Percentiles rank a stretch among this genome's conserved stretches.
phyloP scores from a whole-genome alignment of 192 early-diverging fungal species.

The Borealophlyctis nickersoniae region DNA sequence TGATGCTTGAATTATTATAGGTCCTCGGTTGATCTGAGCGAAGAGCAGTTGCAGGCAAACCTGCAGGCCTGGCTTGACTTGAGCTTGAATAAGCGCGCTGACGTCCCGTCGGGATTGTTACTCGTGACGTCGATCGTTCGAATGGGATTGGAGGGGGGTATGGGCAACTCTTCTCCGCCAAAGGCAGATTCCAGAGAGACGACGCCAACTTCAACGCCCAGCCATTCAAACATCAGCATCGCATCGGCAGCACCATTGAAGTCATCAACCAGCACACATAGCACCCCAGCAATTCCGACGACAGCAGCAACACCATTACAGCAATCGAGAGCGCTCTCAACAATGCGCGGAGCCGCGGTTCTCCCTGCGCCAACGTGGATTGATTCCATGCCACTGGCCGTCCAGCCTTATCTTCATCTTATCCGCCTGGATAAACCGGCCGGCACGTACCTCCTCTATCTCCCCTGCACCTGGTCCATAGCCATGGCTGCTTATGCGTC shows the following conservation, averaged over 20 bases:
- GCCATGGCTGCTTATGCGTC: conserved; percentile 34
- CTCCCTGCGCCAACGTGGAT: conserved; percentile 21
- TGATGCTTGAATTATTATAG: not conserved
- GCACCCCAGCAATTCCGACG: too few relatives aligned
- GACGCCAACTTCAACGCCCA: too few relatives aligned
- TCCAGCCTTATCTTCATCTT: conserved; percentile 44
- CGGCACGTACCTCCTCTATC: conserved; percentile 87
- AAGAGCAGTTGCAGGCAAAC: not conserved
- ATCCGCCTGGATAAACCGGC: conserved; percentile 86
- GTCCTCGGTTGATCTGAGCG: not conserved
- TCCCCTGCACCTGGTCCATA: conserved; percentile 78
- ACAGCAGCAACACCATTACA: too few relatives aligned
- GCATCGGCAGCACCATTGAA: too few relatives aligned
- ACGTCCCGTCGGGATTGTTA: not conserved
- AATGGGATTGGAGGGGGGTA: not conserved
- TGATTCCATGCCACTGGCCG: conserved; percentile 3
- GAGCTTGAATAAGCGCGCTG: not conserved
- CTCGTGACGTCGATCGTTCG: not conserved
- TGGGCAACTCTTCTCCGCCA: too few relatives aligned
- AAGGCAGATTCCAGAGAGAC: too few relatives aligned
- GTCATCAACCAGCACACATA: too few relatives aligned
- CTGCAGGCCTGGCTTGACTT: not conserved
- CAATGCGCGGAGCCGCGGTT: too few relatives aligned
- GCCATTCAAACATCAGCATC: too few relatives aligned
- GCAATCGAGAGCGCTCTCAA: too few relatives aligned